These are phyloP conservation scores for Kazachstania sp. DNA, from an alignment of 1,139 yeast genomes.

Conservation along the genomic window DNA sequence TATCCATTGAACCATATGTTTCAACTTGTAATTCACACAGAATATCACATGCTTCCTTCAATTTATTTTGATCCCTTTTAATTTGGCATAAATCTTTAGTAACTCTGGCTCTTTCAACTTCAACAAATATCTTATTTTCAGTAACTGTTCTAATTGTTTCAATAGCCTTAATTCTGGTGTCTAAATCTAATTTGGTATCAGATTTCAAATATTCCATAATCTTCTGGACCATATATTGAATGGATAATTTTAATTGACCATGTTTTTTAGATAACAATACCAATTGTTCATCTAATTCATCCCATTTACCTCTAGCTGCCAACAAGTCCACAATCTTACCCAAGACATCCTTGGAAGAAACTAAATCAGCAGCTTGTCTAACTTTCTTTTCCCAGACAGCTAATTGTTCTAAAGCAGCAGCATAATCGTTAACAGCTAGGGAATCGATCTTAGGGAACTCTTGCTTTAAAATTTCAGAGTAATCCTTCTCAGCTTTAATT, in stretches of 20 bases:
- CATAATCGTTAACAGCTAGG: conserved; percentile 43
- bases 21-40: conserved; percentile 94
- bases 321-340: conserved; percentile 60
- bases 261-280: conserved; percentile 81
- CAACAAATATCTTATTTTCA: conserved; percentile 90
- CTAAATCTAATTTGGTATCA: conserved; percentile 42
- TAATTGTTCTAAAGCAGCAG: conserved; percentile 68
- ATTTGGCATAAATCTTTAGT: conserved; percentile 76
- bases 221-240: conserved; percentile 67
- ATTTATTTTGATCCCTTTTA: conserved; percentile 54
- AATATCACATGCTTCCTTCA: conserved; percentile 82
- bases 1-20: conserved; percentile 92
- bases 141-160: conserved; percentile 79
- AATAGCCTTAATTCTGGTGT: conserved; percentile 63
- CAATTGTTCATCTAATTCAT: conserved; percentile 70
- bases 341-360: conserved; percentile 78
- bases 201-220: conserved; percentile 49
- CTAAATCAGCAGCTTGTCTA: conserved; percentile 87
- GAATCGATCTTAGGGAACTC: conserved; percentile 76
- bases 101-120: conserved; percentile 90
- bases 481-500: conserved; percentile 89
- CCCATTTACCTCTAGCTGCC: conserved; percentile 62
- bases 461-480: conserved; percentile 69
- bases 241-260: conserved; percentile 87
- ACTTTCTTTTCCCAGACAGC: conserved; percentile 85